Conservation (phyloP, 768 basidiomycete species). For the Trametes gibbosa region DNA sequence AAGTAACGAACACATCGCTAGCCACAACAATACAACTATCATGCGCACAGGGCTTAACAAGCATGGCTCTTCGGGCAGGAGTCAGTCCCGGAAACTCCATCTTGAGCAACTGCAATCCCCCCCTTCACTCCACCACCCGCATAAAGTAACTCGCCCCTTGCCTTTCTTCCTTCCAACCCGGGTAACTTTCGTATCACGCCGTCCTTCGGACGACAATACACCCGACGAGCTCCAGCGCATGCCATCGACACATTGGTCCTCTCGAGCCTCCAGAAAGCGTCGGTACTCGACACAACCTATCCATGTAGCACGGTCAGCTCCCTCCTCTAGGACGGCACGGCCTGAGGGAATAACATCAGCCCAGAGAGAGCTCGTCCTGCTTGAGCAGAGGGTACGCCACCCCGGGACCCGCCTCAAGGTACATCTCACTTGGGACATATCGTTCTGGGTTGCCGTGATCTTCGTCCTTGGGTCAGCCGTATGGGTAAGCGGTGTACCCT, state of each 20-base stretch:
- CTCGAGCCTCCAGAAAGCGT: constrained; percentile 32
- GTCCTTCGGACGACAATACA: background rate
- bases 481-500: constrained; percentile 29
- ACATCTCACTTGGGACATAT: constrained; percentile 24
- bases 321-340: background rate
- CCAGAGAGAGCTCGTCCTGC: background rate
- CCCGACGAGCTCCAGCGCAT: background rate
- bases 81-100: background rate
- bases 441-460: constrained; percentile 27
- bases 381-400: constrained; percentile 19
- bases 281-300: constrained; percentile 18
- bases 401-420: constrained; percentile 19
- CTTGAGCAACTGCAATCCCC: background rate
- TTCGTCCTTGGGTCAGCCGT: constrained; percentile 24
- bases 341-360: background rate
- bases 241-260: constrained; percentile 35
- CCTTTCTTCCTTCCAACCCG: constrained; percentile 38
- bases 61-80: too few species aligned
- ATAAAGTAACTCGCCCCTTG: constrained; percentile 8
- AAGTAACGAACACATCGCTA: background rate
- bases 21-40: background rate
- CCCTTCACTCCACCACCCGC: constrained; percentile 3
- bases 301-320: constrained; percentile 1
- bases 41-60: background rate
- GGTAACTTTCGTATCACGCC: constrained; percentile 25